Base-by-base conservation (phyloP, 768 basidiomycete genomes). In the Pholiota microspora region DNA sequence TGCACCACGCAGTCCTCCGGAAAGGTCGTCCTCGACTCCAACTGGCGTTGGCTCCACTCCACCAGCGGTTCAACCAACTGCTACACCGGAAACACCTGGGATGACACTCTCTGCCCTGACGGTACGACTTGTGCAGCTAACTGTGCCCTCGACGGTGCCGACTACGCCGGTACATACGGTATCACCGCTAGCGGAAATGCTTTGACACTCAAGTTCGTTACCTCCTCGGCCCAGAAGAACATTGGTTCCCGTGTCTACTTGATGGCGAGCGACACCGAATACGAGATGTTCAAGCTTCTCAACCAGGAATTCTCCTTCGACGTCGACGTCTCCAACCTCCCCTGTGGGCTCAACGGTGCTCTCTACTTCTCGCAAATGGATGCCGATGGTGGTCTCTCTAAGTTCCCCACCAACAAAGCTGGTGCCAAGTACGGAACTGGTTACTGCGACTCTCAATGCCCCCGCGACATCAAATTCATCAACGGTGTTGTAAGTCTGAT, bases 231-330 rank as follows among this genome's bases (percentile, higher is more conserved):
- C 23, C 56, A 69, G 49, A 73, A 64, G 63, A 77, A 77, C 66
- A 62, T 74, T 58, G 76, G 76, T 13, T 73, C 73, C 27, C 73
- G 75, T 48, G 68, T 74, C 56, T 84, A 83, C 73, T 74, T 84
- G 65, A 69, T 84, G 73, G 69, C 67, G 53, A 69, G 67, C 67
- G 73, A 74, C 50, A 66, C 69, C 59, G 59, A 65, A 35, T 84
- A 84, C 73, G 62, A 73, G 59, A 64, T 69, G 59, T 73, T 75
- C 70, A 69, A 73, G 59, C 66, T 81, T 56, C 65, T 74, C 54
- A 82, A 82, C 75, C 73, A 80, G 64, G 82, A 84, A 67, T 82
- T 84, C 71, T 75, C 79, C 53, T 83, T 84, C 71, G 80, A 81
- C 67, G 81, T 84, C 62, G 80, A 83, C 64, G 73, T 84, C 57